These are phyloP conservation scores for Adiantum capillusveneris DNA, from an alignment of 75 land plant genomes.

Conservation along the genomic window DNA sequence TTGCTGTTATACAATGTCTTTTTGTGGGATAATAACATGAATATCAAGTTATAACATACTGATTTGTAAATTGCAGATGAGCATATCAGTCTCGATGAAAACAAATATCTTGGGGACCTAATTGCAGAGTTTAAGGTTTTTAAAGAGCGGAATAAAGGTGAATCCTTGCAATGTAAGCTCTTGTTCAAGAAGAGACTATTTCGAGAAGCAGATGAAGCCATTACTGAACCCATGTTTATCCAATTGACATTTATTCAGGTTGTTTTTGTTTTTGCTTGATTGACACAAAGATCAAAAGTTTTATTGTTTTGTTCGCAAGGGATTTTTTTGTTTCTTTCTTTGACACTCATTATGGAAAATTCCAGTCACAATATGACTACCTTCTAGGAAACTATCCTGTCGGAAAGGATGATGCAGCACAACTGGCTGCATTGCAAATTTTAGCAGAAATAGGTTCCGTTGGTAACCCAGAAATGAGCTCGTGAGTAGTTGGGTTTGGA, in stretches of 20 bases:
- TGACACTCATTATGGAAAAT: no score
- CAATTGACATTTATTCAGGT: constrained; percentile 23
- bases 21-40: no score
- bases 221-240: constrained; percentile 22
- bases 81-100: constrained; percentile 22
- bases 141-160: constrained; percentile 20
- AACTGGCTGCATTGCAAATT: constrained; percentile 29
- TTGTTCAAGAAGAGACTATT: constrained; percentile 25
- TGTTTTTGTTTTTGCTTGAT: no score
- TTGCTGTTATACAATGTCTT: no score
- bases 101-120: constrained; percentile 25
- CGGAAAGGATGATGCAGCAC: constrained; percentile 30
- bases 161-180: constrained; percentile 18
- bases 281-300: no score
- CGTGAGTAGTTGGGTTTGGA: constrained; percentile 2
- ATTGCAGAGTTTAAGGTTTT: constrained; percentile 19
- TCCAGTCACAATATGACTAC: constrained; percentile 29
- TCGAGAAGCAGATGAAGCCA: constrained; percentile 21
- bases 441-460: constrained; percentile 14
- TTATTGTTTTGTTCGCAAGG: no score
- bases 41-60: no score
- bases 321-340: neutral
- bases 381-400: constrained; percentile 33
- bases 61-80: constrained; percentile 11
- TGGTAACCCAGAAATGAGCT: constrained; percentile 6